Evolutionary conservation across 148 eudicot genomes (phyloP).

Genomic region (Polygonum maritimum): DNA sequence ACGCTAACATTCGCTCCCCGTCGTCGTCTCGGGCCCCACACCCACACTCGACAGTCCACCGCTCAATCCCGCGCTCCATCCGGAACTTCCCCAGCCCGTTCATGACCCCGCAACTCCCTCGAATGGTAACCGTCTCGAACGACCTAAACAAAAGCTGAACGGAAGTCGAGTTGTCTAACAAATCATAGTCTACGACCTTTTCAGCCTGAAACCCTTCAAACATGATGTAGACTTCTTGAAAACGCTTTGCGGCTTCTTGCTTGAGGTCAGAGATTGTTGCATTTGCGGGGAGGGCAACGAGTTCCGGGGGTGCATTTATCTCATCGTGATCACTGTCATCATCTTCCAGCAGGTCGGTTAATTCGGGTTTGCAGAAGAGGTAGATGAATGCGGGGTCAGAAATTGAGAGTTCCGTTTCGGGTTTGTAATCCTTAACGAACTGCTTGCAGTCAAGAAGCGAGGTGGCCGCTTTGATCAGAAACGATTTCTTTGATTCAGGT

Average conservation of each 20-base stretch:
- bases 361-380: constrained; percentile 51
- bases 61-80: constrained; percentile 77
- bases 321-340: background rate
- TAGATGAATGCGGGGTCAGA: constrained; percentile 25
- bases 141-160: constrained; percentile 59
- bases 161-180: constrained; percentile 68
- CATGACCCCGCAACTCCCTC: constrained; percentile 53
- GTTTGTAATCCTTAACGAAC: constrained; percentile 69
- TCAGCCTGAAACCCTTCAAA: constrained; percentile 62
- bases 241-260: constrained; percentile 58
- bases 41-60: constrained; percentile 82
- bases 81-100: constrained; percentile 40
- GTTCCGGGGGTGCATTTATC: constrained; percentile 53
- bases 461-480: constrained; percentile 43
- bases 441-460: constrained; percentile 89
- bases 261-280: constrained; percentile 77
- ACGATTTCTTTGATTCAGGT: constrained; percentile 26
- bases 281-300: constrained; percentile 34
- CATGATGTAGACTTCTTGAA: constrained; percentile 72
- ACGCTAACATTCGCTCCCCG: constrained; percentile 91
- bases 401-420: constrained; percentile 21
- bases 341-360: constrained; percentile 36
- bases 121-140: constrained; percentile 27
- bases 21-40: constrained; percentile 93
- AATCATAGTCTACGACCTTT: constrained; percentile 68